Percentiles rank a stretch among this genome's conserved stretches.
phyloP scores from a whole-genome alignment of 768 basidiomycete species.

The Kondoa subrosea region DNA sequence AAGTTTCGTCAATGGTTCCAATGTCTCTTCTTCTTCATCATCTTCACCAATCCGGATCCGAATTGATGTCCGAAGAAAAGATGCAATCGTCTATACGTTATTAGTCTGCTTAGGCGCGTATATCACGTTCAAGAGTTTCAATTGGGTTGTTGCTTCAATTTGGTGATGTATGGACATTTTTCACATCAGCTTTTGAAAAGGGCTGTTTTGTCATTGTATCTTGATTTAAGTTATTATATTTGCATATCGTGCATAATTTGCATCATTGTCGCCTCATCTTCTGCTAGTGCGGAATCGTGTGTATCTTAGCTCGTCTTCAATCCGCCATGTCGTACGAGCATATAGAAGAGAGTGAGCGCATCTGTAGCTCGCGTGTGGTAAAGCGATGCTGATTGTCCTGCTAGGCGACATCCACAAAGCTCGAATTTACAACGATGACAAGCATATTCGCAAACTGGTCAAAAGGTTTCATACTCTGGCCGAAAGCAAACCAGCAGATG shows the following conservation, averaged over 20 bases:
- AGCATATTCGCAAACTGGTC: slow-evolving; percentile 13
- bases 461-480: slow-evolving; percentile 15
- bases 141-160: background rate
- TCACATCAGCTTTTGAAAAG: background rate
- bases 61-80: background rate
- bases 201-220: background rate
- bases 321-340: background rate
- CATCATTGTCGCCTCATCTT: too few species aligned
- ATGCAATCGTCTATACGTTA: background rate
- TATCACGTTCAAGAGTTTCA: background rate
- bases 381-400: background rate
- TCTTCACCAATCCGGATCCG: background rate
- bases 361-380: background rate
- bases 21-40: background rate
- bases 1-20: background rate
- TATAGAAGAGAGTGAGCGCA: slow-evolving; percentile 17
- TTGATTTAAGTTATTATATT: too few species aligned
- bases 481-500: background rate
- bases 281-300: too few species aligned
- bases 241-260: too few species aligned
- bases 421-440: slow-evolving; percentile 14
- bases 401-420: slow-evolving; percentile 16
- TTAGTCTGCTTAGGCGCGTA: background rate
- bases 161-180: background rate
- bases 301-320: too few species aligned